Evolutionary conservation across 495 filamentous ascomycete species (phyloP).

Genomic region (Pseudomonodictys pantanalensis): DNA sequence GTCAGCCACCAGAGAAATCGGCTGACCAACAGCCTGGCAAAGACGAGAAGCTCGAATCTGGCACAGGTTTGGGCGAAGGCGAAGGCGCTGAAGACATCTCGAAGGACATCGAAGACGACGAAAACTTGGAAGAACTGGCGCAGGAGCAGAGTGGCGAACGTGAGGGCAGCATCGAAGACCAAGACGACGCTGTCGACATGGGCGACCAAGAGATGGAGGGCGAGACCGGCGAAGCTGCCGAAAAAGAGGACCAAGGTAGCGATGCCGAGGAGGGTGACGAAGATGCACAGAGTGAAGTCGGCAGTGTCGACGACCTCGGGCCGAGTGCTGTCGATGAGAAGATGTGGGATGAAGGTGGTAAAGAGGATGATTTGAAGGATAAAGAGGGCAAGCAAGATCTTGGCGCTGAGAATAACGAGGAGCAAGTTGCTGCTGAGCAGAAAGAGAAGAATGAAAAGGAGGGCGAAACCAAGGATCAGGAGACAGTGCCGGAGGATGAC

Average conservation of each 20-base stretch:
- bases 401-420: constrained; percentile 48
- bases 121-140: constrained; percentile 87
- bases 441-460: constrained; percentile 47
- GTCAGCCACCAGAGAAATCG: constrained; percentile 75
- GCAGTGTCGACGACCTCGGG: constrained; percentile 84
- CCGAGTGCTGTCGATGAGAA: constrained; percentile 91
- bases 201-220: constrained; percentile 86
- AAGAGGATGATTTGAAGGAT: constrained; percentile 73
- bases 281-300: constrained; percentile 82
- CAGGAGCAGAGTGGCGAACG: constrained; percentile 54
- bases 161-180: constrained; percentile 51
- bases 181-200: constrained; percentile 88
- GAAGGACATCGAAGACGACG: constrained; percentile 90
- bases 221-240: constrained; percentile 62
- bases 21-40: constrained; percentile 58
- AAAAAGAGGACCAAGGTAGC: constrained; percentile 52
- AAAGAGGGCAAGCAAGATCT: constrained; percentile 62
- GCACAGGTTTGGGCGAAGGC: constrained; percentile 96
- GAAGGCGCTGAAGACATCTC: constrained; percentile 96
- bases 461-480: constrained; percentile 47
- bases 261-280: constrained; percentile 53
- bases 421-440: constrained; percentile 39
- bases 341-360: constrained; percentile 86
- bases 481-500: constrained; percentile 52
- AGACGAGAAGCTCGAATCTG: constrained; percentile 75